phyloP scores from a whole-genome alignment of 345 rosid species.

The Aegle marmelos region DNA sequence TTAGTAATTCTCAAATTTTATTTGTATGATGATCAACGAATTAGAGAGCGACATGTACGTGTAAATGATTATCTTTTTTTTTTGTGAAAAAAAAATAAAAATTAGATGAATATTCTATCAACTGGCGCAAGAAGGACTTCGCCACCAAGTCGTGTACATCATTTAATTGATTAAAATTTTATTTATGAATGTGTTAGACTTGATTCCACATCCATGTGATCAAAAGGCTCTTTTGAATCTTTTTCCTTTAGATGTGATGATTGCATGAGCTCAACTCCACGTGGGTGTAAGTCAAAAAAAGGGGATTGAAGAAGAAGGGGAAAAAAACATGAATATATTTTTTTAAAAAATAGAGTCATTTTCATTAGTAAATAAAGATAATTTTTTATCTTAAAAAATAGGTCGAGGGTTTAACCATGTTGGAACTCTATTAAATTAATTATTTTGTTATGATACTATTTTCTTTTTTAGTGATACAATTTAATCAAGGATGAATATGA shows the following conservation, averaged over 20 bases:
- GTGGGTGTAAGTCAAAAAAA: constrained; percentile 16
- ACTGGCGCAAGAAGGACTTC: background rate
- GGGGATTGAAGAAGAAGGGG: background rate
- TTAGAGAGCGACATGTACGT: background rate
- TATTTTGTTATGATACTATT: no score
- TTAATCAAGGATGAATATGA: no score
- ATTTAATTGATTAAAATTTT: background rate
- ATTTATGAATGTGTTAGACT: background rate
- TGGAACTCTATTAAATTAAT: no score
- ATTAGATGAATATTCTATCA: constrained; percentile 12
- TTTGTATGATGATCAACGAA: background rate
- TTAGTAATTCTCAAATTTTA: background rate
- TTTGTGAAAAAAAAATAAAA: background rate
- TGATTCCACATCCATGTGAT: constrained; percentile 40
- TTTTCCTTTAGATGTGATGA: constrained; percentile 30
- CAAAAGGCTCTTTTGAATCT: constrained; percentile 10
- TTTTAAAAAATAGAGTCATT: background rate
- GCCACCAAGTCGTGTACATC: background rate
- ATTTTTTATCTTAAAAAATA: background rate
- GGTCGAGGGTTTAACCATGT: background rate
- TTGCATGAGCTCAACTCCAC: constrained; percentile 35
- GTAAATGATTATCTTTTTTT: background rate
- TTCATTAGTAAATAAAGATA: background rate
- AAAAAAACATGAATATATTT: background rate
- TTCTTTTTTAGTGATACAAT: no score